These are phyloP conservation scores for Camellia oleifera DNA, from an alignment of 179 eudicot genomes.

Conservation along the genomic window DNA sequence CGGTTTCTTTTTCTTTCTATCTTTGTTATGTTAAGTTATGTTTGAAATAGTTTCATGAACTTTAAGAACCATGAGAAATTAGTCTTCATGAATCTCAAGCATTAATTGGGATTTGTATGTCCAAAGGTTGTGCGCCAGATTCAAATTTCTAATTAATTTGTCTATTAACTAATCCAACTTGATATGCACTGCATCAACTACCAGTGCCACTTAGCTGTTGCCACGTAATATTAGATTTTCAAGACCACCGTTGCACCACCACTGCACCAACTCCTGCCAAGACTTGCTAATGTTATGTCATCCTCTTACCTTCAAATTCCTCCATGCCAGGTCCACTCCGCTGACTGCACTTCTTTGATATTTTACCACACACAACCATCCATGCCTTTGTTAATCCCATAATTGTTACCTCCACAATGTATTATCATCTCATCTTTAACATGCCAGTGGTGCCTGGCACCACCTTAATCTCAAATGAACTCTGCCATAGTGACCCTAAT, in stretches of 20 bases:
- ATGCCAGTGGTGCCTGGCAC: neutral
- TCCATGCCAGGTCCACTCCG: conserved; percentile 1
- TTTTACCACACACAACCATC: neutral
- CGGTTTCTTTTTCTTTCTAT: neutral
- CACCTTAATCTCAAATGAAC: neutral
- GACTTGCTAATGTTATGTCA: neutral
- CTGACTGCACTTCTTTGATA: neutral
- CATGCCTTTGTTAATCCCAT: neutral
- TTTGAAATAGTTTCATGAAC: neutral
- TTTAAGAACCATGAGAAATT: neutral
- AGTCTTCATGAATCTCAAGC: neutral
- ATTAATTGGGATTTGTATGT: neutral
- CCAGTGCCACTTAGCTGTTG: neutral
- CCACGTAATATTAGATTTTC: neutral
- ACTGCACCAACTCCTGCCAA: neutral
- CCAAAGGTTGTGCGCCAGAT: neutral
- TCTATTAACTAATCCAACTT: neutral
- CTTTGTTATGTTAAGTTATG: neutral
- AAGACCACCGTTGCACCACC: neutral
- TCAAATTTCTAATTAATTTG: neutral
- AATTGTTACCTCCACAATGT: neutral
- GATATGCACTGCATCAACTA: conserved; percentile 2
- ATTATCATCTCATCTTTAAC: neutral
- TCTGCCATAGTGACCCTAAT: neutral
- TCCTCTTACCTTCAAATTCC: neutral